Evolutionary conservation across 352 stramenopile species (phyloP).

Genomic region (Peronosclerospora sorghi): DNA sequence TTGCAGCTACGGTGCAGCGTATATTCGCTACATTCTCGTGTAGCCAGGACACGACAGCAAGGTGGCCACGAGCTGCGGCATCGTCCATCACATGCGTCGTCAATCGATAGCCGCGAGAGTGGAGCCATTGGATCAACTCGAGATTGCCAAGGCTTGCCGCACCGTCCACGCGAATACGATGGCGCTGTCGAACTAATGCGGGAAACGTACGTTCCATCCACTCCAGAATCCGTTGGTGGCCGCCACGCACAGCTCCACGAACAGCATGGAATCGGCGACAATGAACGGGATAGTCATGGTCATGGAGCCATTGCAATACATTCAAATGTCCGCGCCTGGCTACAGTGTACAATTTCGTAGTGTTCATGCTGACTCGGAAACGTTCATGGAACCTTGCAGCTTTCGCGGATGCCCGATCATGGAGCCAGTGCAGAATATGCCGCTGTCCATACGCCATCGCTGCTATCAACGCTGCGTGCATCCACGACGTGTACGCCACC

Average conservation of each 20-base stretch:
- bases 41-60: conserved; percentile 19
- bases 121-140: conserved; percentile 23
- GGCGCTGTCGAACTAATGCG: conserved; percentile 8
- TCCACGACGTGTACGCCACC: conserved; percentile 27
- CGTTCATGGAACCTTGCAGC: conserved; percentile 8
- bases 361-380: conserved; percentile 20
- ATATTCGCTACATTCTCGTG: conserved; percentile 13
- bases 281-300: conserved; percentile 13
- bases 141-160: conserved; percentile 20
- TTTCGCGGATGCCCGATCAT: conserved; percentile 10
- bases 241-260: conserved; percentile 16
- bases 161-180: conserved; percentile 26
- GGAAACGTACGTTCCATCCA: conserved; percentile 22
- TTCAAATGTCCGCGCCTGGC: conserved; percentile 16
- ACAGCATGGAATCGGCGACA: conserved; percentile 23
- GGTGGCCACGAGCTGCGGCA: conserved; percentile 14
- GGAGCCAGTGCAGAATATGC: conserved; percentile 26
- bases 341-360: conserved; percentile 18
- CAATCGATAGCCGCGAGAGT: conserved; percentile 21
- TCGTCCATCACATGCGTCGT: conserved; percentile 17
- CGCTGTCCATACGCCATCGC: conserved; percentile 15
- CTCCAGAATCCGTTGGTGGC: conserved; percentile 14
- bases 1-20: conserved; percentile 13
- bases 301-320: conserved; percentile 24
- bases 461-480: conserved; percentile 19